Base-by-base conservation (phyloP, 2,329 filamentous ascomycete genomes). In the Hypoxylon sp. region DNA sequence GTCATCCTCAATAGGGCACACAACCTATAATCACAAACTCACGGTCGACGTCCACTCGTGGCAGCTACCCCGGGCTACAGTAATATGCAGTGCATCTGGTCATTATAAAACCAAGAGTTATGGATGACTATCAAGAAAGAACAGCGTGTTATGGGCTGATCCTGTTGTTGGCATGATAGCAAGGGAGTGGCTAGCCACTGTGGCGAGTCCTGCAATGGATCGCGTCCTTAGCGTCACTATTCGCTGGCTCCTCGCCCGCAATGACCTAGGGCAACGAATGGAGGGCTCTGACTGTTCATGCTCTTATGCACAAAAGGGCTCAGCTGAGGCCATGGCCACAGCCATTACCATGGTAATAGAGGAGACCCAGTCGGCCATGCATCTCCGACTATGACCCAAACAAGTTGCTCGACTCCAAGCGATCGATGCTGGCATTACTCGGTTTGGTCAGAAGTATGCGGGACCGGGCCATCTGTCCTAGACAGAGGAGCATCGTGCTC, bases 341-440 rank as follows among this genome's bases (percentile, higher is more conserved):
- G 42, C 45, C 45, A 46, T 44, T 65, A 54, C 65, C 65, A 65
- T 64, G 57, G 62, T 61, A 59, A 49, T 28, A 59, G 49, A 50
- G 33, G 36, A 54, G 46, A 58, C 50, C 45, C 52, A 54, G 55
- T 58, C 58, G 64, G 63, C 38, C 38, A 59, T 52, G 60, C 46
- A 28, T 55, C 53, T 63, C 58, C 38, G 63, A 57, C 42, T 44
- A 54, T 51, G 52, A 40, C 40, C 54, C 45, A 40, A 50, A 60
- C 54, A 49, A 48, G 55, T 52, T 32, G 52, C 50, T 33, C 53
- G 56, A 66, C 59, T 60, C 64, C 61, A 63, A 64, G 60, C 62
- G 69, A 71, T 70, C 69, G 67, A 68, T 70, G 64, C 53, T 51
- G 28, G 22, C 36, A 68, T 70, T 68, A 61, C 67, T 65, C 33